Evolutionary conservation across 176 grass and related monocot genomes (phyloP).

Genomic region (Secale cereale): DNA sequence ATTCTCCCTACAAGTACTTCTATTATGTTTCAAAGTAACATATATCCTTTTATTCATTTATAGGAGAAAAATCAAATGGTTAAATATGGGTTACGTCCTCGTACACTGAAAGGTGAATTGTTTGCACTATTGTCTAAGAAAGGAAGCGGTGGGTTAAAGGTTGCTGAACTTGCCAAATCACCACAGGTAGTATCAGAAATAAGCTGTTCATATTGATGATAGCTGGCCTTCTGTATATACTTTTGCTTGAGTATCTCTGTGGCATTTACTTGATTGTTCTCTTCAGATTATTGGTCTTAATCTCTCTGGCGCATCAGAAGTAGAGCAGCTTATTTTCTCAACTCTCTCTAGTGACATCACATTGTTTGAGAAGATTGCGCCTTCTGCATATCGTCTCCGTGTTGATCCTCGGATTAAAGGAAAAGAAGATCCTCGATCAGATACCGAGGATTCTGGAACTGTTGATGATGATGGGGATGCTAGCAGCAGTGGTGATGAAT

Average conservation of each 20-base stretch:
- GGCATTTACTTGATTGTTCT: slow-evolving; percentile 26
- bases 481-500: slow-evolving; percentile 64
- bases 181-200: slow-evolving; percentile 55
- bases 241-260: slow-evolving; percentile 16
- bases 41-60: slow-evolving; percentile 8
- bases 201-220: slow-evolving; percentile 14
- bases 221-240: slow-evolving; percentile 3
- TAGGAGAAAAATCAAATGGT: slow-evolving; percentile 94
- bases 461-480: slow-evolving; percentile 57
- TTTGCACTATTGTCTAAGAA: slow-evolving; percentile 82
- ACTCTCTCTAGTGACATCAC: slow-evolving; percentile 99
- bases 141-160: slow-evolving; percentile 76
- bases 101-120: slow-evolving; percentile 87
- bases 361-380: slow-evolving; percentile 92
- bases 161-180: slow-evolving; percentile 67
- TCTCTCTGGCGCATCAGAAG: slow-evolving; percentile 39
- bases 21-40: slow-evolving; percentile 19
- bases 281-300: slow-evolving; percentile 76
- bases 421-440: slow-evolving; percentile 53
- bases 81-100: slow-evolving; percentile 78
- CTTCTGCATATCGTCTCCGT: slow-evolving; percentile 87
- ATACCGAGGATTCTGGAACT: slow-evolving; percentile 80
- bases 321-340: slow-evolving; percentile 64
- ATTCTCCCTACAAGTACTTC: slow-evolving; percentile 14
- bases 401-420: slow-evolving; percentile 93